Evolutionary conservation across 2,329 filamentous ascomycete genomes (phyloP), one percentile per base, ranked within the genome.

Genomic region (Rhynchosporium agropyri): DNA sequence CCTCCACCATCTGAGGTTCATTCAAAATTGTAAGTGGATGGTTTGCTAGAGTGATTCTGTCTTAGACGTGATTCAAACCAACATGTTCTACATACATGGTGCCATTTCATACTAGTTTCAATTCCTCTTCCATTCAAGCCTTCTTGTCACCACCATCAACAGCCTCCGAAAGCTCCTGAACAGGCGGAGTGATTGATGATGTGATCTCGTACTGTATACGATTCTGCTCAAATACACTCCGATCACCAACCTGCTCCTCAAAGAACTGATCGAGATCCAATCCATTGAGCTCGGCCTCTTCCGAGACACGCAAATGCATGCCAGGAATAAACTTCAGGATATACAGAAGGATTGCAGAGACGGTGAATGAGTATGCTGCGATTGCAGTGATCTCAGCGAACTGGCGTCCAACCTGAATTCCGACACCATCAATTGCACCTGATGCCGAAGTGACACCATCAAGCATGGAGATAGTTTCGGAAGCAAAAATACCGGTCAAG

Each of bases 281-380:
- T 0, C 84, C 84, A 36, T 75, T 74, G 4, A 82, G 72, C 71
- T 86, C 84, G 7, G 79, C 81, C 60, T 85, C 82, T 61, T 85
- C 82, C 0, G 76, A 80, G 0, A 80, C 81, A 20, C 84, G 76
- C 1, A 87, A 74, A 63, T 84, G 81, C 63, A 84, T 76, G 0
- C 83, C 83, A 0, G 84, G 84, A 43, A 86, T 85, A 64, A 78
- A 80, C 70, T 84, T 83, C 69, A 86, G 80, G 65, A 84, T 73
- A 63, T 84, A 81, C 0, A 86, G 77, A 29, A 86, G 73, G 15
- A 80, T 69, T 64, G 79, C 80, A 0, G 81, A 83, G 8, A 85
- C 76, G 31, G 79, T 69, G 65, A 86, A 86, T 0, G 82, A 82
- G 76, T 83, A 86, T 0, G 76, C 74, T 0, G 83, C 81, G 64